Percentiles rank a stretch among this genome's conserved stretches.
These are phyloP conservation scores for Diospyros lotus DNA, from an alignment of 148 eudicot species.

Conservation along the genomic window DNA sequence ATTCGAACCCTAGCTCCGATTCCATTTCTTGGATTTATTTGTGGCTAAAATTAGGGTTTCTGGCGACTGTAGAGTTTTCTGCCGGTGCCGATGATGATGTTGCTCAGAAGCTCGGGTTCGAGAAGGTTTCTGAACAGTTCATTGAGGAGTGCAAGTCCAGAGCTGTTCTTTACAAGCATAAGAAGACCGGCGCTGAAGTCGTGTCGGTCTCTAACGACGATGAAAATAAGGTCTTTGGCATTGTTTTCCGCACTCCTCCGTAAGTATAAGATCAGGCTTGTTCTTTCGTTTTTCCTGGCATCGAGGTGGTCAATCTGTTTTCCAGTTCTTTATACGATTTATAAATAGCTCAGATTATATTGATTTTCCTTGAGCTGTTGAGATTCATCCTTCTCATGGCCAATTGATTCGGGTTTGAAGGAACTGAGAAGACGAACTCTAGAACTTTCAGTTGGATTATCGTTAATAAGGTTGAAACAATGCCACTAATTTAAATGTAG, in stretches of 20 bases:
- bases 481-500: not conserved
- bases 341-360: not conserved
- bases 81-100: slow-evolving; percentile 42
- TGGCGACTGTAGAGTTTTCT: slow-evolving; percentile 28
- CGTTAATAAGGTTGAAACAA: not conserved
- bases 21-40: not conserved
- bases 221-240: slow-evolving; percentile 94
- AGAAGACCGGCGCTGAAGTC: slow-evolving; percentile 80
- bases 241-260: slow-evolving; percentile 98
- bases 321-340: not conserved
- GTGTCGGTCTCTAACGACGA: slow-evolving; percentile 94
- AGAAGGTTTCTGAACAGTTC: slow-evolving; percentile 76
- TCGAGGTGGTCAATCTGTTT: not conserved
- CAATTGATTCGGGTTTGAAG: not conserved
- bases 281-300: not conserved
- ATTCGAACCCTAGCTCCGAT: not conserved
- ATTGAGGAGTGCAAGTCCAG: slow-evolving; percentile 88
- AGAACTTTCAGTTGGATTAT: too few relatives aligned
- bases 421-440: not conserved
- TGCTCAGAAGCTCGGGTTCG: slow-evolving; percentile 82
- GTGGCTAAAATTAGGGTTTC: slow-evolving; percentile 2
- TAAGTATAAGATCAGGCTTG: slow-evolving; percentile 31
- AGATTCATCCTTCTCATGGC: not conserved
- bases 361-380: not conserved
- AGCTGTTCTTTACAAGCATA: slow-evolving; percentile 81